phyloP scores from a whole-genome alignment of 2,329 filamentous ascomycete species.

The Didymella segeticola region DNA sequence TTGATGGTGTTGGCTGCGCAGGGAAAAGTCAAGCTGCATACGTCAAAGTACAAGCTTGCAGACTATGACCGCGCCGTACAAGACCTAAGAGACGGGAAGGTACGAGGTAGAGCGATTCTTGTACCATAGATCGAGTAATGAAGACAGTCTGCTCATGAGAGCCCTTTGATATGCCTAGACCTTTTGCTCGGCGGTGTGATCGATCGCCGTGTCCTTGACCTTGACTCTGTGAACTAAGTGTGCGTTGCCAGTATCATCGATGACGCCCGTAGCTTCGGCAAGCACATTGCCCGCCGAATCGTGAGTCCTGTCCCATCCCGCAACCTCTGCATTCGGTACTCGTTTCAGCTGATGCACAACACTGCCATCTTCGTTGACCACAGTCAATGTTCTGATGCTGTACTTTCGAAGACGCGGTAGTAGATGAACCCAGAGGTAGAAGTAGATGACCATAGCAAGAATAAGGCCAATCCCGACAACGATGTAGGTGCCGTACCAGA shows the following conservation, averaged over 20 bases:
- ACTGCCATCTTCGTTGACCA: slow-evolving; percentile 36
- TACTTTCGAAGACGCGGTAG: slow-evolving; percentile 34
- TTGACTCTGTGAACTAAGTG: slow-evolving; percentile 25
- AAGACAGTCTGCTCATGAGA: background rate
- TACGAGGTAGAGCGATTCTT: background rate
- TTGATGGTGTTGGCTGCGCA: slow-evolving; percentile 11
- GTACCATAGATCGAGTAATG: background rate
- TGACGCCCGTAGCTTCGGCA: slow-evolving; percentile 11
- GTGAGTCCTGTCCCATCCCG: slow-evolving; percentile 41
- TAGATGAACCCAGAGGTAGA: slow-evolving; percentile 37
- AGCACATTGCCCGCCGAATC: slow-evolving; percentile 38
- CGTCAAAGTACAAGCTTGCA: slow-evolving; percentile 9
- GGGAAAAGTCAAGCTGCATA: slow-evolving; percentile 9
- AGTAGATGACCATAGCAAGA: slow-evolving; percentile 30
- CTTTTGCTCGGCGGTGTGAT: slow-evolving; percentile 1
- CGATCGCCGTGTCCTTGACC: slow-evolving; percentile 4
- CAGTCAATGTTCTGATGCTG: slow-evolving; percentile 34
- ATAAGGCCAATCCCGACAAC: slow-evolving; percentile 64
- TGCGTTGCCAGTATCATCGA: slow-evolving; percentile 5
- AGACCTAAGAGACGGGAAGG: slow-evolving; percentile 8
- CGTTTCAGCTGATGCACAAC: slow-evolving; percentile 35
- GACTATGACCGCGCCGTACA: slow-evolving; percentile 3
- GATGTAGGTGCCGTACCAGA: slow-evolving; percentile 76
- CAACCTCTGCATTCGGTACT: slow-evolving; percentile 32
- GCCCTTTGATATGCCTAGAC: background rate